phyloP scores from a whole-genome alignment of 768 basidiomycete species.

The Hericium coralloides region DNA sequence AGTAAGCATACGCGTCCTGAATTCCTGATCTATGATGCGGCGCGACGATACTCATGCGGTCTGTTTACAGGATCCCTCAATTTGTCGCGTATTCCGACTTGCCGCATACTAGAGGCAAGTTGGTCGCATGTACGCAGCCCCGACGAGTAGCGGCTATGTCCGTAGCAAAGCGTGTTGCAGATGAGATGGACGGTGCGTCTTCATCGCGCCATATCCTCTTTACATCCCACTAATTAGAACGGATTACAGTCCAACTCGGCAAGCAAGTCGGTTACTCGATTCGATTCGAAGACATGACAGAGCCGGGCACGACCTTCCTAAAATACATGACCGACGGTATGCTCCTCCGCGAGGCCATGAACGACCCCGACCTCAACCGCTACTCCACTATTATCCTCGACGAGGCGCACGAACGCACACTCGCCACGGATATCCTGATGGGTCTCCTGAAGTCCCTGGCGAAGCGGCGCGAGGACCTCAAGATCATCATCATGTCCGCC shows the following conservation, averaged over 20 bases:
- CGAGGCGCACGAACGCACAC: conserved; percentile 96
- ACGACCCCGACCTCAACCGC: conserved; percentile 78
- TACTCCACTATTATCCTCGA: conserved; percentile 99
- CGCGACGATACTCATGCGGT: not conserved
- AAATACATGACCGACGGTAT: conserved; percentile 99
- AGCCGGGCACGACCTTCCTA: conserved; percentile 83
- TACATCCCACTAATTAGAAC: not conserved
- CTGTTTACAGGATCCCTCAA: conserved; percentile 76
- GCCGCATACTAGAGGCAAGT: conserved; percentile 81
- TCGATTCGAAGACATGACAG: conserved; percentile 96
- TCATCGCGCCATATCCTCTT: not conserved
- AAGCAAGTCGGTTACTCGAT: conserved; percentile 97
- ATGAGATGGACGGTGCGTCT: conserved; percentile 92
- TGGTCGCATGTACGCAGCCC: conserved; percentile 96
- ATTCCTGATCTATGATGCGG: not conserved
- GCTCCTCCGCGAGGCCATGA: conserved; percentile 97
- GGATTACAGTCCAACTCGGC: conserved; percentile 68
- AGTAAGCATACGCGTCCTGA: conserved; percentile 39
- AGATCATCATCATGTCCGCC: conserved; percentile 97
- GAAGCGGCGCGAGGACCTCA: conserved; percentile 76
- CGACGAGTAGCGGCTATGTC: conserved; percentile 96
- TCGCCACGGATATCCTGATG: conserved; percentile 98
- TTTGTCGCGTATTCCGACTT: conserved; percentile 92
- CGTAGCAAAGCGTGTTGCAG: conserved; percentile 96
- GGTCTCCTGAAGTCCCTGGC: conserved; percentile 85